Conservation (phyloP, 192 early-diverging fungal species). For the Umbelopsis sp. region DNA sequence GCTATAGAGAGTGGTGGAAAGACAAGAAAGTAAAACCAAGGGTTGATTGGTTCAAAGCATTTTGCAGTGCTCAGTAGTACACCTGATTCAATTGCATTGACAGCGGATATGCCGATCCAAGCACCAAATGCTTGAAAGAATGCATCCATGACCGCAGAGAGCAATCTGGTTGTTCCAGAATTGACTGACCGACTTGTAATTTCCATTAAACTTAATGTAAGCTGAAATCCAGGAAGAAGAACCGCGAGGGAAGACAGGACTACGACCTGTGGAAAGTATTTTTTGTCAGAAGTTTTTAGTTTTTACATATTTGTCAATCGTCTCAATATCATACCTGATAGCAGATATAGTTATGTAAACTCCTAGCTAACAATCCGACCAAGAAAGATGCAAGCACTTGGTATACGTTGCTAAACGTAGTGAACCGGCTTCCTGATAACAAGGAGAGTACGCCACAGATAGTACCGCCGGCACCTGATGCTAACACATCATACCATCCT, state of each 20-base stretch:
- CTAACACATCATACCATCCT: slow-evolving; percentile 32
- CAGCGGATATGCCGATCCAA: slow-evolving; percentile 36
- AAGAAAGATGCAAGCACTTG: slow-evolving; percentile 38
- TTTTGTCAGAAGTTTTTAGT: no score
- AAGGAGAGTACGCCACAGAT: slow-evolving; percentile 38
- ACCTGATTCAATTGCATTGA: slow-evolving; percentile 22
- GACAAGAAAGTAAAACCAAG: slow-evolving; percentile 40
- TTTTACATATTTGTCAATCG: no score
- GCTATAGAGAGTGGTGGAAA: slow-evolving; percentile 36
- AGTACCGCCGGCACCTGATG: slow-evolving; percentile 34
- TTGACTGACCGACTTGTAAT: slow-evolving; percentile 34
- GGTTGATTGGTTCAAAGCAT: slow-evolving; percentile 34
- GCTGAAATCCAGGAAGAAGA: slow-evolving; percentile 38
- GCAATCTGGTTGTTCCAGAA: slow-evolving; percentile 41
- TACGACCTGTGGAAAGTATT: slow-evolving; percentile 19
- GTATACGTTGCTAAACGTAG: slow-evolving; percentile 43
- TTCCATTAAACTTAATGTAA: slow-evolving; percentile 46
- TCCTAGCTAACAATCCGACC: slow-evolving; percentile 41
- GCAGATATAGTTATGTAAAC: slow-evolving; percentile 39
- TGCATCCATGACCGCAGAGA: slow-evolving; percentile 45
- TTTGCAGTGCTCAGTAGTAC: slow-evolving; percentile 22
- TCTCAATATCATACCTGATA: not conserved
- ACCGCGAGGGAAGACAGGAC: slow-evolving; percentile 38
- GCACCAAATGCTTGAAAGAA: slow-evolving; percentile 44
- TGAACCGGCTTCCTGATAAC: slow-evolving; percentile 31